Evolutionary conservation across 805 yeast genomes (phyloP).

Genomic region (Wickerhamomyces bovis): DNA sequence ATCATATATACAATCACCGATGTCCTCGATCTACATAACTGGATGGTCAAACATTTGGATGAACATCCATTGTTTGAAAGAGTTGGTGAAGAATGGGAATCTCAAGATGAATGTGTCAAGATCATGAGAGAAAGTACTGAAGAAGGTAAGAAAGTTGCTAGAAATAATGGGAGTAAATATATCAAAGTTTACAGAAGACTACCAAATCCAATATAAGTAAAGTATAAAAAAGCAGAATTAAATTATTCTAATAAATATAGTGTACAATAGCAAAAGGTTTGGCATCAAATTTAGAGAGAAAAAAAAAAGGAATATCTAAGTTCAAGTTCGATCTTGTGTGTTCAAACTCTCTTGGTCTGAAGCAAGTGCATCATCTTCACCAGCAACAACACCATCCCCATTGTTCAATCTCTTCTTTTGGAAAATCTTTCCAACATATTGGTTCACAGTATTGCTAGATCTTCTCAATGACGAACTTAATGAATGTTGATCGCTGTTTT

Average conservation of each 20-base stretch:
- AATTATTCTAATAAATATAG: conserved; percentile 1
- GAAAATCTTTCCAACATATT: conserved; percentile 28
- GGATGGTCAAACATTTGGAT: conserved; percentile 94
- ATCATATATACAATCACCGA: conserved; percentile 92
- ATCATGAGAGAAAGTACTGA: conserved; percentile 93
- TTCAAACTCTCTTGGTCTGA: conserved; percentile 17
- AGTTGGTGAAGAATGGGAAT: conserved; percentile 73
- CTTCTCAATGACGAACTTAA: conserved; percentile 33
- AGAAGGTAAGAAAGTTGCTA: conserved; percentile 93
- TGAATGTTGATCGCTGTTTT: conserved; percentile 23
- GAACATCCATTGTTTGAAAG: conserved; percentile 90
- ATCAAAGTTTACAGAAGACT: conserved; percentile 82
- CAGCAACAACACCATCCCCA: conserved; percentile 11
- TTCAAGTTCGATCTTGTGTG: neutral
- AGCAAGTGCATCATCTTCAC: conserved; percentile 24
- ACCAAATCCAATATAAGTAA: conserved; percentile 43
- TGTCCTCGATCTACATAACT: conserved; percentile 83
- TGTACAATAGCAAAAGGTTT: neutral
- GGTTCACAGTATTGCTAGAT: conserved; percentile 37
- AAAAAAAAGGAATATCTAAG: neutral
- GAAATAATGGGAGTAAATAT: conserved; percentile 83
- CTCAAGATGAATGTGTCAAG: conserved; percentile 70
- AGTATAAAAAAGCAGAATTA: neutral
- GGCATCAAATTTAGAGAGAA: too few species aligned
- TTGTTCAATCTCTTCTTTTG: conserved; percentile 13